Base-by-base conservation (phyloP, 805 yeast genomes). In the Kuraishia hungarica region DNA sequence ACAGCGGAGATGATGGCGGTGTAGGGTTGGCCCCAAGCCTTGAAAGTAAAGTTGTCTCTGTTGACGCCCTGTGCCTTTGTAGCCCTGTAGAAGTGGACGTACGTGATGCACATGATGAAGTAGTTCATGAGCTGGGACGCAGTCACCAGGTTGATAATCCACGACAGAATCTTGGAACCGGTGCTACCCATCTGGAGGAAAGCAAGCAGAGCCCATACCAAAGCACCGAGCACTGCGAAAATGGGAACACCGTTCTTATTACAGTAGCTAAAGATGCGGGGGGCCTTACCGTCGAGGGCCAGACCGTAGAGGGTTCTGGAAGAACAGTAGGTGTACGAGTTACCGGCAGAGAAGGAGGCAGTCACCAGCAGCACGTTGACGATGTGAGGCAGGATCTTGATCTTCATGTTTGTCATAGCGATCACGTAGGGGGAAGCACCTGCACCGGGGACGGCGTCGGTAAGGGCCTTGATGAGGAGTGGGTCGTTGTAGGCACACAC, bases 271-370 rank as follows among this genome's bases (percentile, higher is more conserved):
- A 89, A 86, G 54, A 86, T 64, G 17, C 68, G 67, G 5, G 96
- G 96, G 1, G 93, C 93, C 60, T 81, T 80, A 1, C 91, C 90
- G 58, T 78, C 80, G 23, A 77, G 67, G 0, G 93, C 86, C 68
- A 87, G 72, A 2, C 89, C 87, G 64, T 83, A 83, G n/a, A 87
- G 72, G 43, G 66, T 66, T 62, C 80, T 65, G 11, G 90, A 80
- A 0, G 92, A 82, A 56, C 89, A 82, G 65, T 79, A 87, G 21
- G 86, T 79, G 65, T 84, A 84, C 5, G 92, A 86, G 70, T 88
- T 88, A 51, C 94, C 96, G 1, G 96, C 90, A 29, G 90, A 83
- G 59, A 87, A 84, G 0, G 91, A 88, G 6, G 90, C 78, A 17
- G 87, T 74, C 54, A 89, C 74, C 52, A 89, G 74, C 43, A 87